Base-by-base conservation (phyloP, 2,329 filamentous ascomycete species). In the Colletotrichum chlorophyti region DNA sequence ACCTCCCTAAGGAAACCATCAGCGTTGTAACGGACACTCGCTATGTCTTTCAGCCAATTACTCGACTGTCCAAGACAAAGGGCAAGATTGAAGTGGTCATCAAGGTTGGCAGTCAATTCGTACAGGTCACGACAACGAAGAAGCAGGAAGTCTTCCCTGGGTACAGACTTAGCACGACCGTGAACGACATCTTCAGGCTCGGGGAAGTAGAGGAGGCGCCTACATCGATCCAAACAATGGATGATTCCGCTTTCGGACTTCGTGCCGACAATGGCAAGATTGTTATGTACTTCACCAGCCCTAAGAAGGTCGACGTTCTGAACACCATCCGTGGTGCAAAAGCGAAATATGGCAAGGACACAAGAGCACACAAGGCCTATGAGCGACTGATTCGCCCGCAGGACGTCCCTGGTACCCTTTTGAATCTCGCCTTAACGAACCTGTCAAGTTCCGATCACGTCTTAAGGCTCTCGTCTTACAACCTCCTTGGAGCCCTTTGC, bases 151-250 rank as follows among this genome's bases (percentile, higher is more conserved):
- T 90, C 8, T 79, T 88, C 41, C 83, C 87, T 15, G 83, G 82
- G 5, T 79, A 85, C 60, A 82, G 82, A 11, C 76, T 90, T 21
- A 84, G 80, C 66, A 84, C 86, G 8, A 86, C 84, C 1, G 81
- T 90, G 63, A 90, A 90, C 65, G 87, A 90, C 64, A 88, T 90
- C 27, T 90, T 90, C 71, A 83, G 86, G 9, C 75, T 90, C 4
- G 80, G 84, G 4, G 87, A 90, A 53, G 81, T 90, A 12, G 87
- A 90, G 57, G 87, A 90, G 72, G 84, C 85, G 5, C 80, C 86
- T 5, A 85, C 84, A 3, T 85, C 84, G 3, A 85, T 88, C 51
- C 81, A 86, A 58, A 83, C 83, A 0, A 87, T 89, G 57, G 86
- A 90, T 57, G 86, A 89, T 62, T 85, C 83, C 3, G 83, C 86